Percentiles rank a stretch among this genome's conserved stretches.
Evolutionary conservation across 805 yeast genomes (phyloP).

Genomic region (Teunomyces cretensis): DNA sequence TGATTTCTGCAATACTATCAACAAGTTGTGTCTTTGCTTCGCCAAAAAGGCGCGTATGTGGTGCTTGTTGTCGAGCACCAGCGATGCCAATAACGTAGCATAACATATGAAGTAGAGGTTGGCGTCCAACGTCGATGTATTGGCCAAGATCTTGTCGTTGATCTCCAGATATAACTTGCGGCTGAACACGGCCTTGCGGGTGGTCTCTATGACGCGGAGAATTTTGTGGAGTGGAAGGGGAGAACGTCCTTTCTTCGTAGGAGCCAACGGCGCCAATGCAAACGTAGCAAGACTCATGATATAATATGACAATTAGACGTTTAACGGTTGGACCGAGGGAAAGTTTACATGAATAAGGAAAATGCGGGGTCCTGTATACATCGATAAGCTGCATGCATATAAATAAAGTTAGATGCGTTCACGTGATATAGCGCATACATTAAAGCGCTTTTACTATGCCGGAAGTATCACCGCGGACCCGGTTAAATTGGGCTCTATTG

Average conservation of each 20-base stretch:
- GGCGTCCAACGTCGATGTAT: constrained; percentile 35
- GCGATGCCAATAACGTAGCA: constrained; percentile 37
- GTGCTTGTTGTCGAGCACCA: constrained; percentile 37
- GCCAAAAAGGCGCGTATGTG: constrained; percentile 28
- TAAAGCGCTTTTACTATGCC: too few species aligned
- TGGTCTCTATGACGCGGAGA: constrained; percentile 10
- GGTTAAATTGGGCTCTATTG: too few species aligned
- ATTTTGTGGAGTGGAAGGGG: constrained; percentile 27
- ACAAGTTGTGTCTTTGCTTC: constrained; percentile 24
- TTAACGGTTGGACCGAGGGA: background rate
- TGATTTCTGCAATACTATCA: constrained; percentile 10
- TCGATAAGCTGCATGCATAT: background rate
- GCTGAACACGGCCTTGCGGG: constrained; percentile 32
- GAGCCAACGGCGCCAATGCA: background rate
- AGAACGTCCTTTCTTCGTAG: constrained; percentile 5
- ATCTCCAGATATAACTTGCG: constrained; percentile 42
- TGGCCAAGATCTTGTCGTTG: constrained; percentile 37
- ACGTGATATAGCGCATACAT: too few species aligned
- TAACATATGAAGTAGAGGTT: constrained; percentile 44
- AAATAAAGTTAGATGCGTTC: too few species aligned
- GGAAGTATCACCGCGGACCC: too few species aligned
- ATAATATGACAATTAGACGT: background rate
- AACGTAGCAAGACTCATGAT: background rate
- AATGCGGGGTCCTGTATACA: background rate
- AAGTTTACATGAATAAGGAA: background rate